Evolutionary conservation across 140 eudicot genomes (phyloP).

Genomic region (Anethum foeniculum): DNA sequence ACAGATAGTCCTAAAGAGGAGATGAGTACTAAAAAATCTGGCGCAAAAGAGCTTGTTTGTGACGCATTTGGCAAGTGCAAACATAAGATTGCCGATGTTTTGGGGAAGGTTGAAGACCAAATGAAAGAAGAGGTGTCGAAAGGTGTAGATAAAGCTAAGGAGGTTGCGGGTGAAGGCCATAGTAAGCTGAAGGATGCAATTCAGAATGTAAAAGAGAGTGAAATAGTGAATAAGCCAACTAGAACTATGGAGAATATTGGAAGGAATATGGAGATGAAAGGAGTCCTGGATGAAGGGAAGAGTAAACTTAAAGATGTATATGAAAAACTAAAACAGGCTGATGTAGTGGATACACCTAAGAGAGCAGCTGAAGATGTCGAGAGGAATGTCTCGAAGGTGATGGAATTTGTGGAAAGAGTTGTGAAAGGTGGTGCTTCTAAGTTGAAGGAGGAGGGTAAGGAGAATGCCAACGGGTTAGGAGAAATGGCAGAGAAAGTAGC

Average conservation of each 20-base stretch:
- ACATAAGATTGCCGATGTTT: conserved; percentile 34
- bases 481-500: conserved; percentile 8
- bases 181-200: conserved; percentile 11
- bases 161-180: background rate
- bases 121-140: conserved; percentile 7
- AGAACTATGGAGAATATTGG: background rate
- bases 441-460: background rate
- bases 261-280: conserved; percentile 17
- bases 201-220: background rate
- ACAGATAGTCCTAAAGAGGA: background rate
- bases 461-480: background rate
- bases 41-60: conserved; percentile 14
- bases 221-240: background rate
- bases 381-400: background rate
- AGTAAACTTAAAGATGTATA: background rate
- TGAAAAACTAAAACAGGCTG: conserved; percentile 23
- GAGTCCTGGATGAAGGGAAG: background rate
- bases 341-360: conserved; percentile 9
- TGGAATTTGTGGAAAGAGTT: background rate
- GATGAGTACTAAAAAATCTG: background rate
- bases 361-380: conserved; percentile 1
- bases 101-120: conserved; percentile 16
- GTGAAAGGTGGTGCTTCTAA: conserved; percentile 2
- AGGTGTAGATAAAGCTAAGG: background rate
- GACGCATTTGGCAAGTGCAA: conserved; percentile 61